phyloP scores from a whole-genome alignment of 2,329 filamentous ascomycete genomes.

The Microsporum canis region DNA sequence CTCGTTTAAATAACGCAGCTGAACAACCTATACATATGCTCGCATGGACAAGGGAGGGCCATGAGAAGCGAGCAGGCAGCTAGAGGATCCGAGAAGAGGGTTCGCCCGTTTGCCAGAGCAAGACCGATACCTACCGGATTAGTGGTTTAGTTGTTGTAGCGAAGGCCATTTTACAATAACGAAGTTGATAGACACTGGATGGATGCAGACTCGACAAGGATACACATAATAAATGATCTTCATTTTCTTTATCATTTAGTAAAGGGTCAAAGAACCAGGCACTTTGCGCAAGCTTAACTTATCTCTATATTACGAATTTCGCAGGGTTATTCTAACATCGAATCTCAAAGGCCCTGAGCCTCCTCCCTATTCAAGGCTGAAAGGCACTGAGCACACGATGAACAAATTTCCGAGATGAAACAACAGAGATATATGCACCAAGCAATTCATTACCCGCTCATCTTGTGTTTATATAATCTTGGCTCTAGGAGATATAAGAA shows the following conservation, averaged over 20 bases:
- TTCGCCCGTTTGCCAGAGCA: not conserved
- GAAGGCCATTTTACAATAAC: not conserved
- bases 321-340: not conserved
- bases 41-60: not conserved
- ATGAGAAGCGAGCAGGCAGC: not conserved
- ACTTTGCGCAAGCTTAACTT: not conserved
- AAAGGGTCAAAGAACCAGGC: not conserved
- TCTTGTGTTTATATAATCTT: not conserved
- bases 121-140: not conserved
- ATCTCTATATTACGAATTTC: not conserved
- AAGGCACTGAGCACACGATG: not conserved
- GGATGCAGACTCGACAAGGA: too few species aligned
- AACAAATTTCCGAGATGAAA: not conserved
- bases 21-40: not conserved
- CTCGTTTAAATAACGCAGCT: not conserved
- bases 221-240: too few species aligned
- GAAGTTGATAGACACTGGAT: too few species aligned
- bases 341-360: not conserved
- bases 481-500: not conserved
- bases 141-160: not conserved
- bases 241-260: too few species aligned
- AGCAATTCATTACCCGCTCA: not conserved
- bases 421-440: not conserved
- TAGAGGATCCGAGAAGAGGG: not conserved
- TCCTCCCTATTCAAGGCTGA: not conserved